Conservation (phyloP, 2,329 filamentous ascomycete genomes). For the Fusarium sp. region DNA sequence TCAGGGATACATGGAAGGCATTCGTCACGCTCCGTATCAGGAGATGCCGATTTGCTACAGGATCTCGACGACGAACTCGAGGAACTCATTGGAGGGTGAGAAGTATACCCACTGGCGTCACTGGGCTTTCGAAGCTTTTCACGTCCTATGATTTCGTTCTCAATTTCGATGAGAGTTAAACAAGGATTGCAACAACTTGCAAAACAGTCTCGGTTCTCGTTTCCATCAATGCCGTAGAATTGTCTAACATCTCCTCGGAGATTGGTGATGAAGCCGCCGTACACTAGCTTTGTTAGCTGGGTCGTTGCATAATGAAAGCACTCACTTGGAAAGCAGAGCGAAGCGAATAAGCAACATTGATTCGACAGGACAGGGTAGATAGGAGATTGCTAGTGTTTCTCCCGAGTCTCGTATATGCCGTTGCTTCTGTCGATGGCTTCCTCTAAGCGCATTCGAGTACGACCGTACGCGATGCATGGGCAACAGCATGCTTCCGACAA, state of each 20-base stretch:
- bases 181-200: constrained; percentile 49
- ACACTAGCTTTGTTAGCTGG: constrained; percentile 45
- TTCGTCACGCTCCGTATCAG: constrained; percentile 1
- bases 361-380: not conserved
- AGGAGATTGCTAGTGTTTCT: constrained; percentile 2
- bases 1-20: constrained; percentile 39
- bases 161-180: constrained; percentile 46
- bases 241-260: constrained; percentile 50
- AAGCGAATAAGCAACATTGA: constrained; percentile 7
- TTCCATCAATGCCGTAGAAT: constrained; percentile 52
- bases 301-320: not conserved
- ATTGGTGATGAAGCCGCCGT: constrained; percentile 46
- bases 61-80: not conserved
- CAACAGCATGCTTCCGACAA: constrained; percentile 4
- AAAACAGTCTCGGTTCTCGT: constrained; percentile 37
- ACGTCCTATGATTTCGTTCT: constrained; percentile 52
- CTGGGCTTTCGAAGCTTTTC: constrained; percentile 37
- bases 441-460: constrained; percentile 7
- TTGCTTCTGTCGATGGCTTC: not conserved
- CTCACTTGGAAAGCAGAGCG: constrained; percentile 49
- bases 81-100: constrained; percentile 42
- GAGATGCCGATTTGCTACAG: constrained; percentile 6
- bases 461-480: constrained; percentile 22
- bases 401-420: constrained; percentile 6
- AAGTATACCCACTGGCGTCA: constrained; percentile 33